Evolutionary conservation across 192 early-diverging fungal genomes (phyloP).

Genomic region (Umbelopsis sp.): DNA sequence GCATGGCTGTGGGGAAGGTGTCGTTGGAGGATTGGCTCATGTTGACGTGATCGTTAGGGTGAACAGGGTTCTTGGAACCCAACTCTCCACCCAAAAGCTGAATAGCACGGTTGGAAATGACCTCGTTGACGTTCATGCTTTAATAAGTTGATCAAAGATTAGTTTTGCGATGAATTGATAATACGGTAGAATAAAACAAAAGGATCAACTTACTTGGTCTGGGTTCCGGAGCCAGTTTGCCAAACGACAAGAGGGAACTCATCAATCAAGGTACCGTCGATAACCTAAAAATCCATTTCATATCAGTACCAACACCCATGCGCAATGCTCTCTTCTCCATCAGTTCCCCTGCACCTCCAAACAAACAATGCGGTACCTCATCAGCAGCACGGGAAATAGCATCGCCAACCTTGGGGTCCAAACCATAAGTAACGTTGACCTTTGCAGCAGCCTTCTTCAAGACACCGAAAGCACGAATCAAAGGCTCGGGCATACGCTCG

Average conservation of each 20-base stretch:
- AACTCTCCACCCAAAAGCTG: constrained; percentile 91
- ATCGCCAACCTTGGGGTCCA: constrained; percentile 79
- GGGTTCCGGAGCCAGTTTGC: constrained; percentile 98
- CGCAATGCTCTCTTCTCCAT: too few species aligned
- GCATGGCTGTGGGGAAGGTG: constrained; percentile 99
- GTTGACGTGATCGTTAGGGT: constrained; percentile 99
- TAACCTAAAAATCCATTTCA: constrained; percentile 58
- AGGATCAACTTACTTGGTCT: constrained; percentile 68
- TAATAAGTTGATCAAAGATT: not conserved
- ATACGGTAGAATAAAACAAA: too few species aligned
- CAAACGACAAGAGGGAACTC: constrained; percentile 99
- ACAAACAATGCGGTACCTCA: constrained; percentile 52
- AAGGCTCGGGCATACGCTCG: constrained; percentile 94
- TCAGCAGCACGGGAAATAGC: constrained; percentile 89
- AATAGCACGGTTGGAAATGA: constrained; percentile 98
- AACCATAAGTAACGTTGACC: constrained; percentile 91
- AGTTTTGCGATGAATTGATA: too few species aligned
- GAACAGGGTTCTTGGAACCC: constrained; percentile 92
- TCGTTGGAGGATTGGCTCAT: constrained; percentile 98
- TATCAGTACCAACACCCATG: not conserved
- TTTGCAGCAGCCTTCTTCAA: constrained; percentile 94
- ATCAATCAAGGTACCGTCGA: constrained; percentile 87
- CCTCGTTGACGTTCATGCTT: constrained; percentile 94
- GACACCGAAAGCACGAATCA: constrained; percentile 94
- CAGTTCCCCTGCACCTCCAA: not conserved